Evolutionary conservation across 78 protist species (phyloP).

Genomic region (Dictyostelium firmibasis): DNA sequence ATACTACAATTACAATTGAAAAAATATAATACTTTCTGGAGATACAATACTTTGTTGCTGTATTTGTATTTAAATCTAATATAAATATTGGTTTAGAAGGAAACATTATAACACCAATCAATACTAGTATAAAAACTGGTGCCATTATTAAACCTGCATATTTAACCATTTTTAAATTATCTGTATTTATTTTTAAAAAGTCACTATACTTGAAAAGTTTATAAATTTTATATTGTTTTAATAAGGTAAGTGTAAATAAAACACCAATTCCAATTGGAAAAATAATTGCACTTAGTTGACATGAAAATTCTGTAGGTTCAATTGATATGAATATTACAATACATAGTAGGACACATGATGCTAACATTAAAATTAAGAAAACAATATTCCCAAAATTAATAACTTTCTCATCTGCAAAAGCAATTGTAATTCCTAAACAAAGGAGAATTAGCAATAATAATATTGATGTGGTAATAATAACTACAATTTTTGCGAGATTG

Average conservation of each 20-base stretch:
- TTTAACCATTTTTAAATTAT: background rate
- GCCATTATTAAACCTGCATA: conserved; percentile 10
- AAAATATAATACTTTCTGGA: background rate
- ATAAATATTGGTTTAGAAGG: background rate
- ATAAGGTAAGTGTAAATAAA: background rate
- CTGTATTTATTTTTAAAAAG: conserved; percentile 26
- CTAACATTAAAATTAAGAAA: background rate
- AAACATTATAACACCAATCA: background rate
- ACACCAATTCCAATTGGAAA: background rate
- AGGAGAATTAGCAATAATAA: background rate
- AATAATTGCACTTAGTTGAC: background rate
- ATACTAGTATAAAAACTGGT: background rate
- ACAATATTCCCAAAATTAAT: background rate
- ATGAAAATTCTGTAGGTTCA: background rate
- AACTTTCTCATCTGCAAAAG: background rate
- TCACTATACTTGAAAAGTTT: background rate
- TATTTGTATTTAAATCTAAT: background rate
- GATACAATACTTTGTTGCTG: background rate
- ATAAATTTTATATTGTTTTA: conserved; percentile 10
- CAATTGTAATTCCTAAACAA: background rate
- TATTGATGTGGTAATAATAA: background rate
- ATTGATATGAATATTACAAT: background rate
- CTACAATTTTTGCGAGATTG: background rate
- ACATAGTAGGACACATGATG: background rate
- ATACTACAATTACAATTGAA: background rate